Evolutionary conservation across 371 early-diverging fungal species (phyloP), one percentile per base, ranked within the genome.

Genomic region (Cokeromyces recurvatus): DNA sequence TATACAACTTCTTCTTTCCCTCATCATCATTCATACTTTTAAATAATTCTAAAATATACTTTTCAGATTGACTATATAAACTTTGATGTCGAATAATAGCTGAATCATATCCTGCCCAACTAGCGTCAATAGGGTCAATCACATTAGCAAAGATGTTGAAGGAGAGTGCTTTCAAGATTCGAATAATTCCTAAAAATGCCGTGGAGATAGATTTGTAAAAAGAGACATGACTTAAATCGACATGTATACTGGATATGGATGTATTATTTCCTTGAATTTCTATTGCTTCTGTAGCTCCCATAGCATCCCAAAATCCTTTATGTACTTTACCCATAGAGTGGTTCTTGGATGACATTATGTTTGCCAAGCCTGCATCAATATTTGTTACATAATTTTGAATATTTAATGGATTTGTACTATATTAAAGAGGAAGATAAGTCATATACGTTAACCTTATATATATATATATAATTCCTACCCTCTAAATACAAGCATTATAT

Each of bases 371-470:
- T 2, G 65, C 63, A 22, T 68, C 68, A 10, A 79, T 47, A 38
- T 79, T 77, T 11, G 79, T 79, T 29, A 77, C 68, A 44, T 70
- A 77, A 36, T 79, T 72, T 53, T 79, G 79, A 24, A 79, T 71
- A 44, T 79, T 79, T 23, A 79, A 52, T n/a, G 79, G 79, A 45
- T 79, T 77, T 7, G 79, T 79, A n/a, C 77, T 63, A 32, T 25
- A 20, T 11, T n/a, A 37, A 2, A 1, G 25, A n/a, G 10, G 16
- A 29, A 14, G 25, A 19, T 40, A 14, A 22, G 24, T 5, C 16
- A n/a, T n/a, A n/a, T n/a, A n/a, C n/a, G n/a, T n/a, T n/a, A n/a
- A n/a, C 14, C 5, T 21, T 20, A 23, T 22, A 6, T 25, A 20
- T 19, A 7, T 2, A 53, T 4, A 47, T 39, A 7, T 27, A 11